Conservation (phyloP, 495 filamentous ascomycete genomes). For the Penicillium subrubescens region DNA sequence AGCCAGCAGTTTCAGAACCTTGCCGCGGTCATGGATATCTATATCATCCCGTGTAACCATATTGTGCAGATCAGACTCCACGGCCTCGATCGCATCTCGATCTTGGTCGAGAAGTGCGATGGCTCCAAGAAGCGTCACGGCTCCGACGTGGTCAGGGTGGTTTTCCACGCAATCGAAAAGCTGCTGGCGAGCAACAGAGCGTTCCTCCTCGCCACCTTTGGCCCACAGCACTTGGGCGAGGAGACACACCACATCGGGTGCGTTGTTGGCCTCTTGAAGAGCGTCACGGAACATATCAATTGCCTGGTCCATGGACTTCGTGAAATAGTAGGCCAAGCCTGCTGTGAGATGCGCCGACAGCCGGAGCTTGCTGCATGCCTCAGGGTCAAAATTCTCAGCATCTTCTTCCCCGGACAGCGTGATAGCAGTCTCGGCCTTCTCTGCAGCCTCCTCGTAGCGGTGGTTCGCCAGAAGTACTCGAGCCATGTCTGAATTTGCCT, state of each 20-base stretch:
- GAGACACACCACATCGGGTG: conserved; percentile 85
- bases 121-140: conserved; percentile 76
- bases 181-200: conserved; percentile 73
- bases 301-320: conserved; percentile 60
- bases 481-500: conserved; percentile 86
- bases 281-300: conserved; percentile 81
- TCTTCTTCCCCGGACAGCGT: conserved; percentile 64
- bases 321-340: conserved; percentile 78
- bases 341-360: conserved; percentile 85
- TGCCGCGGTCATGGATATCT: conserved; percentile 45
- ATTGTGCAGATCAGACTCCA: conserved; percentile 71
- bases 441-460: conserved; percentile 64
- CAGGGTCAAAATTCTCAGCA: conserved; percentile 55
- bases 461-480: conserved; percentile 71
- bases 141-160: conserved; percentile 71
- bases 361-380: conserved; percentile 62
- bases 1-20: conserved; percentile 59
- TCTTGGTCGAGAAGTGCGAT: conserved; percentile 82
- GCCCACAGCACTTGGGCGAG: conserved; percentile 92
- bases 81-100: conserved; percentile 74
- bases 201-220: conserved; percentile 74
- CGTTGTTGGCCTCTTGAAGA: conserved; percentile 72
- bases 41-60: conserved; percentile 66
- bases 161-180: conserved; percentile 76
- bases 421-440: conserved; percentile 72